Base-by-base conservation (phyloP, 768 basidiomycete genomes). In the Lyophyllum semitale region DNA sequence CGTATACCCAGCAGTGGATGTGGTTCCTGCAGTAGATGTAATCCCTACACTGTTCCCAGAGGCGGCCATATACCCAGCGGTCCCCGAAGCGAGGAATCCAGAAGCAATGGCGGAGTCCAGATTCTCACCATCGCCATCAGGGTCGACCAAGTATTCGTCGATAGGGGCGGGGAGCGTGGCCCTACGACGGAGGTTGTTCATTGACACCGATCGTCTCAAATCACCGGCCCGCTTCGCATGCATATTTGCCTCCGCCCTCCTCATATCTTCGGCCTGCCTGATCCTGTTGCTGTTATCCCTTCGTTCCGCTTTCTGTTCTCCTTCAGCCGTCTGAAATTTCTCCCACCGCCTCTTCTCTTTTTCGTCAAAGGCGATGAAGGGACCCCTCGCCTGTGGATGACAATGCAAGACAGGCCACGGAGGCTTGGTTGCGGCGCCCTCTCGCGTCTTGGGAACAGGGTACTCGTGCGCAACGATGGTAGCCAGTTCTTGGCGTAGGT, bases 1-100 rank as follows among this genome's bases (percentile, higher is more conserved):
- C 3, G 76, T 63, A 26, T 73, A 68, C 8, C 83, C 81, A 11
- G 81, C 73, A 11, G 80, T 83, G 6, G 91, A 91, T 1, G 91
- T 91, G 4, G 94, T 95, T 1, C 91, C 93, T 35, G 91, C 89
- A 22, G 88, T 90, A 2, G 95, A 97, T 1, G 96, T 95, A 64
- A 98, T 87, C 35, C 84, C 81, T 43, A 98, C 94, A 59, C 91
- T 95, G 73, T 99, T 98, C 6, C 95, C 95, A 8, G 95, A 98
- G 2, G 96, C 96, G 33, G 94, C 93, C 53, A 91, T 80, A 67
- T 94, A 93, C 12, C 78, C 79, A 29, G 77, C 67, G 30, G 64
- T 60, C 9, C 78, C 78, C 6, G 88, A 88, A 4, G 81, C 79
- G 5, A 85, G 74, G 65, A 85, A 90, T 5, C 89, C 88, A 2